Conservation (phyloP, 805 yeast species). For the Cyberlindnera lachancei region DNA sequence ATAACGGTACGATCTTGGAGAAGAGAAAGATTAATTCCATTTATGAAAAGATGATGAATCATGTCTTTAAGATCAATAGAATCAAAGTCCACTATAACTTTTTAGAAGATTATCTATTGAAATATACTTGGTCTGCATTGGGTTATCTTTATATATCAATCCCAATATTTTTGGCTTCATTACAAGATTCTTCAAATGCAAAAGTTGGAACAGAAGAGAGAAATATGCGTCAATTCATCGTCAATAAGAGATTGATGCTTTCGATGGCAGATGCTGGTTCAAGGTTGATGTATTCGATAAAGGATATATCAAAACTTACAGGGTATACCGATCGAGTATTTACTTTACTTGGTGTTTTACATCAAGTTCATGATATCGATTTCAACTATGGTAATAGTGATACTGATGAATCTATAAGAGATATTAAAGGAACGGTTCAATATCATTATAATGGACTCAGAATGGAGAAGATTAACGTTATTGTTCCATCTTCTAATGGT, state of each 20-base stretch:
- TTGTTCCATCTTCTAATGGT: slow-evolving; percentile 65
- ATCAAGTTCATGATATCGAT: slow-evolving; percentile 63
- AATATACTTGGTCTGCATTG: slow-evolving; percentile 91
- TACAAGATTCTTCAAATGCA: slow-evolving; percentile 22
- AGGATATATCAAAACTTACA: slow-evolving; percentile 83
- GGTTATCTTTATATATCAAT: slow-evolving; percentile 89
- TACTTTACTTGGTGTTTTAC: slow-evolving; percentile 65
- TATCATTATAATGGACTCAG: slow-evolving; percentile 70
- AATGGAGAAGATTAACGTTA: slow-evolving; percentile 74
- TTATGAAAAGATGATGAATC: slow-evolving; percentile 49
- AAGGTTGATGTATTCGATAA: slow-evolving; percentile 87
- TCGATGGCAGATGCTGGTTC: slow-evolving; percentile 94
- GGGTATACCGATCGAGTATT: slow-evolving; percentile 88
- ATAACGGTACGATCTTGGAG: slow-evolving; percentile 81
- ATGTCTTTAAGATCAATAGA: slow-evolving; percentile 46
- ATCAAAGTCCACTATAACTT: slow-evolving; percentile 61
- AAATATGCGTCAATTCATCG: slow-evolving; percentile 82
- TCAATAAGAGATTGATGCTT: slow-evolving; percentile 83
- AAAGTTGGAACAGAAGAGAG: slow-evolving; percentile 32
- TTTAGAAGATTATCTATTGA: slow-evolving; percentile 78
- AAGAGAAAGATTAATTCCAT: slow-evolving; percentile 54
- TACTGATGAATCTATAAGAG: slow-evolving; percentile 31
- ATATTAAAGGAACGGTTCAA: slow-evolving; percentile 74
- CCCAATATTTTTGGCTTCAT: slow-evolving; percentile 66
- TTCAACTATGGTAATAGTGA: slow-evolving; percentile 35